A percentile compares a stretch with the other conserved stretches of the same genome.
phyloP scores from a whole-genome alignment of 768 basidiomycete genomes.

The Boletus fagicola region DNA sequence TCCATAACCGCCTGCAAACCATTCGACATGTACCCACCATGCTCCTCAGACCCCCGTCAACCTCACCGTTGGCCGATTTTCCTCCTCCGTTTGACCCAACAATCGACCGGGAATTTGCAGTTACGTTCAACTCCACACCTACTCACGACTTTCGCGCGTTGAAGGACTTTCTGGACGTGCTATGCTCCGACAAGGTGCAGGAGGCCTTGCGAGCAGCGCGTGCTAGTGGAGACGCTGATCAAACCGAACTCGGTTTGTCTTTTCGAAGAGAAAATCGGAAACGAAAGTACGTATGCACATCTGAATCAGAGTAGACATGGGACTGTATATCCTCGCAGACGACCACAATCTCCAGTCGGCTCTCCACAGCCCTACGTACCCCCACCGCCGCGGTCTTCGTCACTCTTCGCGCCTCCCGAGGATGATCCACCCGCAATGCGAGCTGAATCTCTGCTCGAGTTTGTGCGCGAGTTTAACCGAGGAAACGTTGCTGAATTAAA shows the following conservation, averaged over 20 bases:
- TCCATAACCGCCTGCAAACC: conserved; percentile 43
- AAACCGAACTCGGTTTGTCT: conserved; percentile 44
- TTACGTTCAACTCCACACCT: conserved; percentile 28
- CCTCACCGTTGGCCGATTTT: conserved; percentile 24
- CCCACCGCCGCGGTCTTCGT: conserved; percentile 35
- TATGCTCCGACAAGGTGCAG: conserved; percentile 55
- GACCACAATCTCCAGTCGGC: conserved; percentile 50
- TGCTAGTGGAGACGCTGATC: conserved; percentile 54
- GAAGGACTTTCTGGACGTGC: conserved; percentile 44
- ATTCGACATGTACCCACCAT: conserved; percentile 46
- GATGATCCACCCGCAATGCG: conserved; percentile 39
- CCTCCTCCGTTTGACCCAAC: conserved; percentile 28
- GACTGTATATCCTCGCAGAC: conserved; percentile 32
- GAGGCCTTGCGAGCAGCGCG: conserved; percentile 54
- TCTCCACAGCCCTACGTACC: conserved; percentile 60
- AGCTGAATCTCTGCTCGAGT: conserved; percentile 47
- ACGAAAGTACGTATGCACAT: conserved; percentile 45
- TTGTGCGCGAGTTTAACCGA: conserved; percentile 58
- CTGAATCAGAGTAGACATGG: background rate
- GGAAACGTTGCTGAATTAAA: conserved; percentile 17
- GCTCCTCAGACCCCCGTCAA: conserved; percentile 41
- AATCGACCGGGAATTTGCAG: conserved; percentile 30
- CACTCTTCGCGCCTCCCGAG: conserved; percentile 44
- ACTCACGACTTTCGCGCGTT: conserved; percentile 47
- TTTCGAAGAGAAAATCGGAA: conserved; percentile 52